Percentiles rank a stretch among this genome's conserved stretches.
Conservation (phyloP, 108 stramenopile genomes). For the Nannochloropsis salina region DNA sequence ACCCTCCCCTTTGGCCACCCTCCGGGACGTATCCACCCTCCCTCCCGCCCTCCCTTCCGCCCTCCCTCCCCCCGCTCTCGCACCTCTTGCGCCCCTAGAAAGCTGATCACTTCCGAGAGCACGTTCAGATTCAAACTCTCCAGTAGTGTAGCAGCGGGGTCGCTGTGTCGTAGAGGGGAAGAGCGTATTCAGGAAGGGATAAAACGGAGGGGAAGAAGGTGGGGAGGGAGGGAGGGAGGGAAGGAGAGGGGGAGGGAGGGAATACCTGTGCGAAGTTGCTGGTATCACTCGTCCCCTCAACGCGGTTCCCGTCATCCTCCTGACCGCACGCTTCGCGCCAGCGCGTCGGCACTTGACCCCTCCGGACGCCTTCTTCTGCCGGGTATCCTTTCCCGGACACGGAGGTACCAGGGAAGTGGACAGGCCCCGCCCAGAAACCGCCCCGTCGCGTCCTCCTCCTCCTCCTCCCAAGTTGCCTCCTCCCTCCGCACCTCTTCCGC, state of each 20-base stretch:
- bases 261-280: background rate
- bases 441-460: background rate
- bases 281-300: background rate
- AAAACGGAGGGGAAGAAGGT: background rate
- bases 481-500: background rate
- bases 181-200: background rate
- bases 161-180: background rate
- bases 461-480: background rate
- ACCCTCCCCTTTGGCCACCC: background rate
- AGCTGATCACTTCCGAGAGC: background rate
- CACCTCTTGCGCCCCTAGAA: background rate
- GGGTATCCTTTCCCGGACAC: background rate
- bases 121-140: background rate
- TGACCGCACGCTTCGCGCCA: background rate
- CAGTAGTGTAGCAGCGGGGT: background rate
- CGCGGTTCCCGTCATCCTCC: background rate
- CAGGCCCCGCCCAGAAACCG: background rate
- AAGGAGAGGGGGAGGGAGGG: background rate
- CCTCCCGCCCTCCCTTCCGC: background rate
- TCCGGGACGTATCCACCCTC: background rate
- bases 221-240: background rate
- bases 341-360: background rate
- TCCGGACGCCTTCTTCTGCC: background rate
- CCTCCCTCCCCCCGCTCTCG: background rate
- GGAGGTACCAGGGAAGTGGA: background rate